phyloP scores from a whole-genome alignment of 2,329 filamentous ascomycete species.

The Diaporthe citri region DNA sequence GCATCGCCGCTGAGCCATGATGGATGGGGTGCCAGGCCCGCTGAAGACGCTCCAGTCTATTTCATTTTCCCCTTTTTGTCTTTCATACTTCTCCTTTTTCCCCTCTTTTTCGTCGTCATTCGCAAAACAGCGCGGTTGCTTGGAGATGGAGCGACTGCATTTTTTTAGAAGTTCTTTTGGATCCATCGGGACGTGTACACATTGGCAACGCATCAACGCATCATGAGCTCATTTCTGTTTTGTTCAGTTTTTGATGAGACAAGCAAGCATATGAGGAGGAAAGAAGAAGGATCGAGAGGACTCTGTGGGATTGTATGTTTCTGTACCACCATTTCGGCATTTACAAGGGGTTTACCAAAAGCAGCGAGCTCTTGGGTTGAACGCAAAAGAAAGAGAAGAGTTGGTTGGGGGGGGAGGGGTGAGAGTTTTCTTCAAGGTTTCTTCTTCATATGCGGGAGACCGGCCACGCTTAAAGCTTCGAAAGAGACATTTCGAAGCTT shows the following conservation, averaged over 20 bases:
- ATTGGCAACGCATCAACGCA: slow-evolving; percentile 13
- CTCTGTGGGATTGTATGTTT: neutral
- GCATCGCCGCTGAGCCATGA: slow-evolving; percentile 48
- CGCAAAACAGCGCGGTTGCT: neutral
- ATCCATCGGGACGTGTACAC: neutral
- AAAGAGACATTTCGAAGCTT: neutral
- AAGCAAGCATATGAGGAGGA: slow-evolving; percentile 22
- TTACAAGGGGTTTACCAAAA: slow-evolving; percentile 25
- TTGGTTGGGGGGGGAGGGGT: neutral
- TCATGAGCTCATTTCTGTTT: slow-evolving; percentile 9
- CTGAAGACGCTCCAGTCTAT: neutral
- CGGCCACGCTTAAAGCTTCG: neutral
- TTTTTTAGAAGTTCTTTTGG: neutral
- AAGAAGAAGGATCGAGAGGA: neutral
- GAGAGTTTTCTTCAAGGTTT: neutral
- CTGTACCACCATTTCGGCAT: slow-evolving; percentile 26
- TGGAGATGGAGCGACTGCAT: neutral
- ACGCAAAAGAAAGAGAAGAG: neutral
- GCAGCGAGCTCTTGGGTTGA: slow-evolving; percentile 27
- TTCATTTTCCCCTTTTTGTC: neutral
- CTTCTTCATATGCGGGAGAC: neutral
- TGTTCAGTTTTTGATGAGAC: neutral
- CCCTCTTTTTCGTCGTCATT: neutral
- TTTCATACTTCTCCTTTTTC: neutral
- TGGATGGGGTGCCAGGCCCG: neutral